Percentiles rank a stretch among this genome's conserved stretches.
Conservation (phyloP, 2,329 filamentous ascomycete species). For the Aspergillus sojae region DNA sequence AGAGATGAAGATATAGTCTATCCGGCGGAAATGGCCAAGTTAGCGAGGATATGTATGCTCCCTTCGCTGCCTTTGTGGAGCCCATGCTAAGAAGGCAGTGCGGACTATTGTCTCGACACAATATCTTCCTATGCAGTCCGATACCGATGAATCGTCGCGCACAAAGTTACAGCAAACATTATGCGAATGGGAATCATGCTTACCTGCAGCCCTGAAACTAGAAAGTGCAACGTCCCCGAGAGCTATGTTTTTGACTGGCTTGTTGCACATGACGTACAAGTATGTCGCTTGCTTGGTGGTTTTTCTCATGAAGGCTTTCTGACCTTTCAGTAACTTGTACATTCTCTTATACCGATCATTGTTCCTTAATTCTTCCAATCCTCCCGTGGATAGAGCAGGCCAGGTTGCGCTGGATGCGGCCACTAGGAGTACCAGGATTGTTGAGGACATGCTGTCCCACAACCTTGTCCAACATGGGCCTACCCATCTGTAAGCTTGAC, state of each 20-base stretch:
- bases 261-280: constrained; percentile 52
- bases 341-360: constrained; percentile 50
- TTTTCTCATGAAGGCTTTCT: neutral
- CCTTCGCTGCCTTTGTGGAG: neutral
- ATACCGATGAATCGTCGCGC: constrained; percentile 25
- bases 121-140: constrained; percentile 31
- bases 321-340: constrained; percentile 42
- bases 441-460: constrained; percentile 52
- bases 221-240: constrained; percentile 32
- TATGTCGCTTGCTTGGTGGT: constrained; percentile 17
- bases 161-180: constrained; percentile 36
- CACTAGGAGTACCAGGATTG: constrained; percentile 49
- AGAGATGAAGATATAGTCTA: constrained; percentile 37
- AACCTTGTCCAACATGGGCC: constrained; percentile 49
- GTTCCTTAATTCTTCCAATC: constrained; percentile 39
- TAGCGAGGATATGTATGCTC: constrained; percentile 39
- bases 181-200: constrained; percentile 42
- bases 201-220: constrained; percentile 40
- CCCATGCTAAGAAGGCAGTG: neutral
- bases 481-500: constrained; percentile 43
- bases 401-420: constrained; percentile 50
- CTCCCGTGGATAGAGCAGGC: constrained; percentile 35
- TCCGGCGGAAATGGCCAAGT: constrained; percentile 42
- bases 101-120: constrained; percentile 40
- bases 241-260: constrained; percentile 41